These are phyloP conservation scores for Peniophora sp. DNA, from an alignment of 1,284 basidiomycete genomes.

Conservation along the genomic window DNA sequence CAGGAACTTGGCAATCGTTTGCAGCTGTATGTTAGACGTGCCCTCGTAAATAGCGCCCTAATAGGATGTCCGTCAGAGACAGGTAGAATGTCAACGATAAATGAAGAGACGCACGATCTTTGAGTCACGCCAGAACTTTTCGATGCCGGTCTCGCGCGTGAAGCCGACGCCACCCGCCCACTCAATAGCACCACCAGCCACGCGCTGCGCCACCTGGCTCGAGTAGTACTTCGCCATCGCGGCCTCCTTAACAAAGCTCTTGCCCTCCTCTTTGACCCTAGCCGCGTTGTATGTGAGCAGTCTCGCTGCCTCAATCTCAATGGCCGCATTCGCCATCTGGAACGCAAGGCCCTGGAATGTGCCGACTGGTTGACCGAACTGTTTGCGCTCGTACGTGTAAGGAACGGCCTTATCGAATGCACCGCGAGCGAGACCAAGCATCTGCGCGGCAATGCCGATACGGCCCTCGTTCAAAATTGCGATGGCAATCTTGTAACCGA, in stretches of 20 bases:
- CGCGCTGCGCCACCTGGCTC: conserved; percentile 84
- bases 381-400: conserved; percentile 89
- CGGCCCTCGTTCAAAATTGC: conserved; percentile 96
- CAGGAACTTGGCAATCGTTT: conserved; percentile 92
- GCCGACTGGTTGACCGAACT: conserved; percentile 91
- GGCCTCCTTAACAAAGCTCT: conserved; percentile 85
- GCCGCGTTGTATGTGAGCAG: conserved; percentile 97
- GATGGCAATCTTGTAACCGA: conserved; percentile 98
- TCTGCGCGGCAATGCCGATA: conserved; percentile 95
- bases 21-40: conserved; percentile 93
- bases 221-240: conserved; percentile 96
- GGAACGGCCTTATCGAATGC: conserved; percentile 91
- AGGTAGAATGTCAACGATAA: background rate
- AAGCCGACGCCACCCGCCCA: conserved; percentile 97
- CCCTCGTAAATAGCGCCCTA: conserved; percentile 93
- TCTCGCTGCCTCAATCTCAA: conserved; percentile 89
- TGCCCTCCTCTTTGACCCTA: conserved; percentile 85
- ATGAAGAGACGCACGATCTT: conserved; percentile 70
- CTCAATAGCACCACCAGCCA: conserved; percentile 88
- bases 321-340: conserved; percentile 86
- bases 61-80: conserved; percentile 3
- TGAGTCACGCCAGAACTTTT: conserved; percentile 92
- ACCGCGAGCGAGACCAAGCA: conserved; percentile 95
- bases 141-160: conserved; percentile 89
- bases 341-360: conserved; percentile 95